Evolutionary conservation across 257 asterid genomes (phyloP).

Genomic region (Mentha longifolia): DNA sequence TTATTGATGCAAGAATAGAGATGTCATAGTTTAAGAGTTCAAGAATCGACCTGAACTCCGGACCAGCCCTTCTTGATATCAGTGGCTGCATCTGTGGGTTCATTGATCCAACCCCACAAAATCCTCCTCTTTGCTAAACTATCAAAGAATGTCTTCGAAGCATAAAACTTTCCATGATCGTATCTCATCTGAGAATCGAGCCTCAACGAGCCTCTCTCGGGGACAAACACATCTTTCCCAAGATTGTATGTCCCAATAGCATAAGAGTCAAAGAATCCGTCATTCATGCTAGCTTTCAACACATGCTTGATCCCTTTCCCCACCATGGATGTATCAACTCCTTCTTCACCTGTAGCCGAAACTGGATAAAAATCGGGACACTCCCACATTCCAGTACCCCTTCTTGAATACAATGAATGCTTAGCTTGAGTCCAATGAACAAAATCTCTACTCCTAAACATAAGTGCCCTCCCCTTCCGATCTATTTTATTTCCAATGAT

Average conservation of each 20-base stretch:
- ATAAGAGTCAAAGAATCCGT: constrained; percentile 22
- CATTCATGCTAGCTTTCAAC: constrained; percentile 32
- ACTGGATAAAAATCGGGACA: constrained; percentile 39
- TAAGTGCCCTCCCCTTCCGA: constrained; percentile 22
- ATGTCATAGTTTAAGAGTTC: neutral
- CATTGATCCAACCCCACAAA: constrained; percentile 40
- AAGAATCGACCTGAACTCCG: constrained; percentile 27
- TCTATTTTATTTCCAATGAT: constrained; percentile 27
- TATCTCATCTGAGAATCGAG: constrained; percentile 23
- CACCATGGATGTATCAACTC: constrained; percentile 29
- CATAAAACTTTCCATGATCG: constrained; percentile 40
- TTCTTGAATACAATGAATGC: constrained; percentile 18
- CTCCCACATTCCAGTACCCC: constrained; percentile 37
- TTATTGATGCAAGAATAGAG: neutral
- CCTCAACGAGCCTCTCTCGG: constrained; percentile 29
- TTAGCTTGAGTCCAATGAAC: constrained; percentile 33
- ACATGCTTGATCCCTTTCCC: constrained; percentile 37
- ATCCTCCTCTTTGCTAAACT: constrained; percentile 31
- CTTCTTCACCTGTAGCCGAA: constrained; percentile 4
- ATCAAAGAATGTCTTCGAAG: constrained; percentile 39
- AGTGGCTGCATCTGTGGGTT: constrained; percentile 13
- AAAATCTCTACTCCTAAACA: constrained; percentile 37
- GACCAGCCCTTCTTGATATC: constrained; percentile 29
- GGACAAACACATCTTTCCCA: constrained; percentile 30
- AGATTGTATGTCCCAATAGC: constrained; percentile 34